Base-by-base conservation (phyloP, 805 yeast genomes). In the Yarrowia sp. region DNA sequence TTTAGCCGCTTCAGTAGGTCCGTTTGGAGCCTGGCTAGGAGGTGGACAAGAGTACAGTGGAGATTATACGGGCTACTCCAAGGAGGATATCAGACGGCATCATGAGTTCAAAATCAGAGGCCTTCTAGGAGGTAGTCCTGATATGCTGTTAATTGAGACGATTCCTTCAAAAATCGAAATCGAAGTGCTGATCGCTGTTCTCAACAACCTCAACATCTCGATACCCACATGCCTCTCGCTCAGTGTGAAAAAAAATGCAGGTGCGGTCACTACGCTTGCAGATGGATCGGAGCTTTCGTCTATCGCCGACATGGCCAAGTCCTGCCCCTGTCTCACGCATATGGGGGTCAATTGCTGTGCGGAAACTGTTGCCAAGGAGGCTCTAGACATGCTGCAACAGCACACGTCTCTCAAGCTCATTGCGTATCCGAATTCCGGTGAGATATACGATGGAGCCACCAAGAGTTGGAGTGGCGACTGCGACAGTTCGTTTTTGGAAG, bases 381-480 rank as follows among this genome's bases (percentile, higher is more conserved):
- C 85, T 64, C 71, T 86, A 18, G 65, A 68, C 17, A 74, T 71
- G 17, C 69, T 84, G 60, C 67, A 70, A 50, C 51, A 66, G 0
- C 45, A 67, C 50, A 65, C 68, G n/a, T 62, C 68, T 17, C 66
- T 68, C 62, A 83, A 85, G 4, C 70, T 87, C 33, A 72, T 87
- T 3, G 80, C 84, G 1, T 89, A 89, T 72, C 96, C 96, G 9
- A 90, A 90, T 74, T 84, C 89, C 50, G 95, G 95, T 1, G 91
- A 86, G 71, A 73, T 78, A 8, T 87, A 86, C 71, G 85, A 86
- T 69, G 82, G 81, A 36, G 68, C 69, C 8, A 76, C 77, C 10
- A 79, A 82, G 66, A 69, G 65, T 8, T 84, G 87, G 86, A 55
- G 67, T 65, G 48, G 51, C 22, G 47, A 41, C 44, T 14, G 11